Conservation (phyloP, 192 early-diverging fungal species). For the Tieghemiomyces parasiticus region DNA sequence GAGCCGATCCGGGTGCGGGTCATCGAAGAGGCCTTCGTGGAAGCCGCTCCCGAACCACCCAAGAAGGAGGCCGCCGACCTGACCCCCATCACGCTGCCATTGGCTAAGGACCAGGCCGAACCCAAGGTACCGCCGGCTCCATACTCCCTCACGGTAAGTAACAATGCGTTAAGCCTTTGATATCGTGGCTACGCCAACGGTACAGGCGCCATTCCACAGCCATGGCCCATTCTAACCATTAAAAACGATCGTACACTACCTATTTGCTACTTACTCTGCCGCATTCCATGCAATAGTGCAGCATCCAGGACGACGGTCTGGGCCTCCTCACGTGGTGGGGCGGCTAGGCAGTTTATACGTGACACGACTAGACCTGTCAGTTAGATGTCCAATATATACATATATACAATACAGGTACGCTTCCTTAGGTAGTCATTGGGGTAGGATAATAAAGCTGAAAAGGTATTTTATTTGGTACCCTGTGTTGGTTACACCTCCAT, state of each 20-base stretch:
- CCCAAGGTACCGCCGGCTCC: not conserved
- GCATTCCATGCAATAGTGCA: constrained; percentile 27
- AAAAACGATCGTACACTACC: not conserved
- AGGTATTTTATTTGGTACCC: too few relatives aligned
- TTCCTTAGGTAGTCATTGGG: not conserved
- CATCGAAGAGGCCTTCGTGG: constrained; percentile 53
- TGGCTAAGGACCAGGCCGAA: constrained; percentile 6
- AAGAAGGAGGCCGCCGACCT: constrained; percentile 20
- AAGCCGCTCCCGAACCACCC: constrained; percentile 46
- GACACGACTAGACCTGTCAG: not conserved
- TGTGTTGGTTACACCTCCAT: too few relatives aligned
- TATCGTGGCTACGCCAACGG: constrained; percentile 15
- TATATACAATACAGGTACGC: not conserved
- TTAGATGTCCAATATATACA: not conserved
- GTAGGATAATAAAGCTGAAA: not conserved
- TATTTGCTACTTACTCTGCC: not conserved
- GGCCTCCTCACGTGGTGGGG: constrained; percentile 61
- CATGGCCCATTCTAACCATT: not conserved
- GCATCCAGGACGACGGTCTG: constrained; percentile 50
- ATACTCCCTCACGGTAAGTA: constrained; percentile 4
- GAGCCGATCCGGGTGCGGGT: constrained; percentile 67
- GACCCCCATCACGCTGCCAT: constrained; percentile 6
- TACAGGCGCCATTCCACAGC: constrained; percentile 14
- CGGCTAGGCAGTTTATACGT: constrained; percentile 4
- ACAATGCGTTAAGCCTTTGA: constrained; percentile 15